Conservation (phyloP, 108 stramenopile species). For the Aurantiochytrium sp. region DNA sequence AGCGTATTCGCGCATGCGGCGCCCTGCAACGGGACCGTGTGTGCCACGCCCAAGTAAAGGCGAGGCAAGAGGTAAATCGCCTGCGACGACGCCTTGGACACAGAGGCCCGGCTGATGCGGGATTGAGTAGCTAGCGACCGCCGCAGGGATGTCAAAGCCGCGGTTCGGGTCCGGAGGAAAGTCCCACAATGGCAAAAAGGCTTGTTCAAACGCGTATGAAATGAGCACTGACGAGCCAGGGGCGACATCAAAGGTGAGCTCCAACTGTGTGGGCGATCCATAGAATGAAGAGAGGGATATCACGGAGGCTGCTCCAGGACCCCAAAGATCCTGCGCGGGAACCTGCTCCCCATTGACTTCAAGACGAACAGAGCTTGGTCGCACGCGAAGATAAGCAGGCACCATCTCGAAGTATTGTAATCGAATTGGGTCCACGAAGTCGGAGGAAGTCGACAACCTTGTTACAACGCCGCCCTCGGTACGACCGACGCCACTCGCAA, state of each 20-base stretch:
- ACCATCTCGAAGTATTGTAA: neutral
- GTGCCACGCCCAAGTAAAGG: neutral
- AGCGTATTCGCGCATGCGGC: neutral
- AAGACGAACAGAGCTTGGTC: neutral
- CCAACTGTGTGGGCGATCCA: neutral
- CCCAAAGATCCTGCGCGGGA: neutral
- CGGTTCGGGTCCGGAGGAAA: conserved; percentile 3
- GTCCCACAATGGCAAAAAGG: neutral
- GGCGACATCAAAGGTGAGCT: neutral
- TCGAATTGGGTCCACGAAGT: neutral
- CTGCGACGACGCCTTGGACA: too few species aligned
- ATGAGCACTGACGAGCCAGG: neutral
- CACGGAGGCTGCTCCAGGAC: neutral
- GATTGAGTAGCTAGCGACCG: neutral
- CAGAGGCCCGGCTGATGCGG: neutral
- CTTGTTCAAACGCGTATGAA: neutral
- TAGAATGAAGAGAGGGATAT: neutral
- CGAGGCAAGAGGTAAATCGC: neutral
- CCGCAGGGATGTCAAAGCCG: conserved; percentile 5
- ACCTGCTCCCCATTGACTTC: neutral
- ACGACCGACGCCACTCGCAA: neutral
- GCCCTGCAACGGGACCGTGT: neutral
- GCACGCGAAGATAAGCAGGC: neutral
- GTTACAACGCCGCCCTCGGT: neutral
- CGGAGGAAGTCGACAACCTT: too few species aligned